Evolutionary conservation across 1,284 basidiomycete species (phyloP).

Genomic region (Waitea zeae): DNA sequence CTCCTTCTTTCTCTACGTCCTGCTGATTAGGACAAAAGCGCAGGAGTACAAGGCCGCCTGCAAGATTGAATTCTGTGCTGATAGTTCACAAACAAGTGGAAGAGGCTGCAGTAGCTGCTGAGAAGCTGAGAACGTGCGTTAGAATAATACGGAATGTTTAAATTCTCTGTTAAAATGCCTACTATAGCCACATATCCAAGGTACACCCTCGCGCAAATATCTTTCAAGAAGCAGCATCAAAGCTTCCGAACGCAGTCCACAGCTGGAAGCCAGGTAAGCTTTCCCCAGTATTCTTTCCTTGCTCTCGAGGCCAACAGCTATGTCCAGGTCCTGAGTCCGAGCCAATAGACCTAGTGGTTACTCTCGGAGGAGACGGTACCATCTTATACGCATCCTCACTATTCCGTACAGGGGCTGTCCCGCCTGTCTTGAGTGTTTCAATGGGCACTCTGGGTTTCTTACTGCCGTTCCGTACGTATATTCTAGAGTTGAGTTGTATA

Average conservation of each 20-base stretch:
- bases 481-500: conserved; percentile 1
- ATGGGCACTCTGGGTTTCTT: conserved; percentile 94
- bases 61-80: conserved; percentile 39
- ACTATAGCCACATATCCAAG: conserved; percentile 37
- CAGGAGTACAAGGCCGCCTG: too few relatives aligned
- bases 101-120: conserved; percentile 56
- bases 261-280: conserved; percentile 41
- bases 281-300: conserved; percentile 3
- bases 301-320: conserved; percentile 3
- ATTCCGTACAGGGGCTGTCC: conserved; percentile 78
- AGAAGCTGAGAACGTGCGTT: conserved; percentile 42
- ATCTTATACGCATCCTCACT: conserved; percentile 89
- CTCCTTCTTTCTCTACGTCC: too few relatives aligned
- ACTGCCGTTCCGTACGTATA: conserved; percentile 74
- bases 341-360: conserved; percentile 76
- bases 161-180: background rate
- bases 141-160: background rate
- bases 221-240: conserved; percentile 55
- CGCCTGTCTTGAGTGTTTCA: conserved; percentile 89
- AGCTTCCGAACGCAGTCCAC: conserved; percentile 47
- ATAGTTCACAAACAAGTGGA: conserved; percentile 66
- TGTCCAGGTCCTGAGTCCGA: conserved; percentile 27
- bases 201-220: conserved; percentile 58
- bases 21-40: too few relatives aligned
- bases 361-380: conserved; percentile 90